These are phyloP conservation scores for Sporopachydermia quercuum DNA, from an alignment of 805 yeast species.

Conservation along the genomic window DNA sequence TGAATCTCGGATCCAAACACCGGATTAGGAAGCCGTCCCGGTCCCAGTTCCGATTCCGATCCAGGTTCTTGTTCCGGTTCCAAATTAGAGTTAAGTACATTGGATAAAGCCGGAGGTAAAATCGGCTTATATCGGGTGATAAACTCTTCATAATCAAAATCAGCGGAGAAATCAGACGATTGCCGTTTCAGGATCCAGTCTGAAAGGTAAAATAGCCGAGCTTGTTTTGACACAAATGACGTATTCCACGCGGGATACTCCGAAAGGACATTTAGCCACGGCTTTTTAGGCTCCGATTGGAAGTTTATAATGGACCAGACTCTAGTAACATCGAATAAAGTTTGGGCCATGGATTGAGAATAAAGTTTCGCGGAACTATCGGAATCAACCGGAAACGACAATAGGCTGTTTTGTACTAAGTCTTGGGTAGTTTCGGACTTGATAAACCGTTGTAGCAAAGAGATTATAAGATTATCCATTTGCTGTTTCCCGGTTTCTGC, in stretches of 20 bases:
- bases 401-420: neutral
- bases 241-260: slow-evolving; percentile 17
- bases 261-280: neutral
- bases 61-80: too few relatives aligned
- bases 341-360: too few relatives aligned
- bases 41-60: too few relatives aligned
- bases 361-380: neutral
- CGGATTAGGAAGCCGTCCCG: too few relatives aligned
- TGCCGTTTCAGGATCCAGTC: slow-evolving; percentile 24
- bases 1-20: too few relatives aligned
- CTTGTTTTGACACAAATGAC: slow-evolving; percentile 20
- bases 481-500: neutral
- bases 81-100: too few relatives aligned
- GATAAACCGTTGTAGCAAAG: neutral
- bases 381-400: neutral
- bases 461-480: neutral
- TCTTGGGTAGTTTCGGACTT: neutral
- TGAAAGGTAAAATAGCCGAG: slow-evolving; percentile 19
- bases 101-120: slow-evolving; percentile 16
- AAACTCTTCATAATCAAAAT: slow-evolving; percentile 23
- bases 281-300: slow-evolving; percentile 2
- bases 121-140: slow-evolving; percentile 17
- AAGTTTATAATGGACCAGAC: slow-evolving; percentile 21
- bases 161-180: slow-evolving; percentile 22
- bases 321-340: slow-evolving; percentile 13